Evolutionary conservation across 2,329 filamentous ascomycete species (phyloP), one percentile per base, ranked within the genome.

Genomic region (Lachnellula occidentalis): DNA sequence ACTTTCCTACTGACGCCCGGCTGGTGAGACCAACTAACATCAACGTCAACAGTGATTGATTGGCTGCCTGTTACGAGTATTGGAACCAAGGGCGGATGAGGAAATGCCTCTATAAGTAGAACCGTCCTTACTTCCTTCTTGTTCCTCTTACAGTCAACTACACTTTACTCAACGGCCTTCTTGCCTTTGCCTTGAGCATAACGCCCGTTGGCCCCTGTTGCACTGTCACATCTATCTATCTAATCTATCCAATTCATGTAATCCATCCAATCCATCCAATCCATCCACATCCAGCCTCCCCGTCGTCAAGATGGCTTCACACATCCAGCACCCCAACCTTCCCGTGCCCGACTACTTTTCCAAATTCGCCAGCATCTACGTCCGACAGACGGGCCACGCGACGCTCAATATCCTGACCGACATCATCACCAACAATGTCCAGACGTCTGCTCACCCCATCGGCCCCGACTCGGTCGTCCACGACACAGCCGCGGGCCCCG

Each of bases 401-500:
- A 69, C 67, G 0, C 54, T 67, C 45, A 59, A 66, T 45, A 66
- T 67, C 34, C 62, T 69, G 39, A 57, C 58, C 45, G 54, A 65
- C 24, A 57, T 62, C 56, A 64, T 66, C 51, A 50, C 45, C 24
- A 55, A 63, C 8, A 34, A 66, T 60, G 62, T 67, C 42, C 66
- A 68, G 56, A 66, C 57, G 4, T 67, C 67, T 15, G 45, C 58
- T 14, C 24, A 63, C 21, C 47, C 47, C n/a, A 24, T 49, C n/a
- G 39, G 39, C n/a, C 39, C 39, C 3, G 39, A 42, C 39, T 69
- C 67, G 9, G 57, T 69, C 42, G 61, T 69, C 43, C 66, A 69
- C 47, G 67, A 68, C 57, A 67, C 63, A n/a, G 67, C 67, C n/a
- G 61, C 66, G 11, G 66, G 67, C 4, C 67, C 66, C 6, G 66